phyloP scores from a whole-genome alignment of 257 asterid genomes.

The Gynochthodes officinalis region DNA sequence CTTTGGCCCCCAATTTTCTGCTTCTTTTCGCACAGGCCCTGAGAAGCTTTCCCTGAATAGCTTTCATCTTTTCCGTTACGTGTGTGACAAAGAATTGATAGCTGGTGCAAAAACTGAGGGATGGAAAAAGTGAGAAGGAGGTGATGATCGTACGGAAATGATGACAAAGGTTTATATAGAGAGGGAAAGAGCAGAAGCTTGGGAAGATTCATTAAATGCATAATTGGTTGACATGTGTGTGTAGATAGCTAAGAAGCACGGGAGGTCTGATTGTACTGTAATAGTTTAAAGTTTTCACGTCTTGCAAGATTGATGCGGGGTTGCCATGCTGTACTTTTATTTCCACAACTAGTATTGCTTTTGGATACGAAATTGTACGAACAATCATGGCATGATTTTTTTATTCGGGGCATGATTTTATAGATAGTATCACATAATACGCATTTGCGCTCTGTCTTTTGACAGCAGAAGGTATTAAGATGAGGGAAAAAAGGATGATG shows the following conservation, averaged over 20 bases:
- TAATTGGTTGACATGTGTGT: slow-evolving; percentile 23
- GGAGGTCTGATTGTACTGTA: slow-evolving; percentile 39
- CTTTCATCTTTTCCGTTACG: slow-evolving; percentile 28
- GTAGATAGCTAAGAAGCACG: slow-evolving; percentile 42
- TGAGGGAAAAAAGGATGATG: neutral
- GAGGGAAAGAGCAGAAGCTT: slow-evolving; percentile 27
- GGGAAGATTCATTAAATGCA: slow-evolving; percentile 33
- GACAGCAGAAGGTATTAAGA: too few species aligned
- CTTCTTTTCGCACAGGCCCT: slow-evolving; percentile 50
- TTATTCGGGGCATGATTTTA: slow-evolving; percentile 14
- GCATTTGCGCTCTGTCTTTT: slow-evolving; percentile 17
- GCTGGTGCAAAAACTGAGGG: slow-evolving; percentile 10
- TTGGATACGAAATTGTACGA: slow-evolving; percentile 72
- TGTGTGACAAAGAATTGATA: slow-evolving; percentile 12
- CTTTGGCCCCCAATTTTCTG: slow-evolving; percentile 37
- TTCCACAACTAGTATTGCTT: slow-evolving; percentile 22
- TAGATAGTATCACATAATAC: slow-evolving; percentile 21
- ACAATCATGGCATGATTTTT: slow-evolving; percentile 47
- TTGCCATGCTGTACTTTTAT: slow-evolving; percentile 45
- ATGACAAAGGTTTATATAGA: slow-evolving; percentile 50
- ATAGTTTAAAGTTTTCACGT: slow-evolving; percentile 23
- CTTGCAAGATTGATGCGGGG: slow-evolving; percentile 25
- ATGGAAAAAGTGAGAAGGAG: slow-evolving; percentile 13
- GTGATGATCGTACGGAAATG: slow-evolving; percentile 35
- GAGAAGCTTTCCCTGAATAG: slow-evolving; percentile 35